phyloP scores from a whole-genome alignment of 108 stramenopile genomes.

The Cyclotella choctawhatcheeana region DNA sequence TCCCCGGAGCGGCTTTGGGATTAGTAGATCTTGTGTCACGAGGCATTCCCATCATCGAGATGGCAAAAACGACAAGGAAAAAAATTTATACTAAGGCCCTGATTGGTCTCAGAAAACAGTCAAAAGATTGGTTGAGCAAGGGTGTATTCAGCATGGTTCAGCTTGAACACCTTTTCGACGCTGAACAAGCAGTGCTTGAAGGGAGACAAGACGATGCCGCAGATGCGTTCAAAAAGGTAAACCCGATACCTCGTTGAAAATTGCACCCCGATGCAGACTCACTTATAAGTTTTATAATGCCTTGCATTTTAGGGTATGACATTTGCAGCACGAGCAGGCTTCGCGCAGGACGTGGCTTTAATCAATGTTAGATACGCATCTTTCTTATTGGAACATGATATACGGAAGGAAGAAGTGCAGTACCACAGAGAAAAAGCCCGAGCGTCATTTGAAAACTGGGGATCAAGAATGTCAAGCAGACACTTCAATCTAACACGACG shows the following conservation, averaged over 20 bases:
- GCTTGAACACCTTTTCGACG: not conserved
- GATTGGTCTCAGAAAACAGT: not conserved
- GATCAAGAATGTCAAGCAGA: too few relatives aligned
- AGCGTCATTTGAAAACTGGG: constrained; percentile 5
- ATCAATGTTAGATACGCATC: constrained; percentile 1
- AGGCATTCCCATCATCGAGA: constrained; percentile 10
- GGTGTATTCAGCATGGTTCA: constrained; percentile 12
- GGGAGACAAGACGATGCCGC: constrained; percentile 3
- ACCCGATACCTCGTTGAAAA: not conserved
- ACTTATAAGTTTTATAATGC: not conserved
- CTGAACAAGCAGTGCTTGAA: constrained; percentile 10
- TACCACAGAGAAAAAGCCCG: constrained; percentile 12
- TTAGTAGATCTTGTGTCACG: constrained; percentile 14
- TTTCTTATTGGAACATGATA: not conserved
- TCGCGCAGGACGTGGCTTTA: constrained; percentile 13
- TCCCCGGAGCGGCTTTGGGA: constrained; percentile 14
- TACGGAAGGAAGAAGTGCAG: not conserved
- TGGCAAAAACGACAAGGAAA: not conserved
- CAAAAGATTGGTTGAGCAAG: constrained; percentile 8
- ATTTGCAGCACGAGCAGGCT: constrained; percentile 9
- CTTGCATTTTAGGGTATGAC: not conserved
- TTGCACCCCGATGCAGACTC: not conserved
- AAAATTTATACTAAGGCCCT: not conserved
- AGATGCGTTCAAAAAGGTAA: constrained; percentile 15
- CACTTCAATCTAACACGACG: too few relatives aligned